These are phyloP conservation scores for Termitomyces sp. DNA, from an alignment of 768 basidiomycete species.

Conservation along the genomic window DNA sequence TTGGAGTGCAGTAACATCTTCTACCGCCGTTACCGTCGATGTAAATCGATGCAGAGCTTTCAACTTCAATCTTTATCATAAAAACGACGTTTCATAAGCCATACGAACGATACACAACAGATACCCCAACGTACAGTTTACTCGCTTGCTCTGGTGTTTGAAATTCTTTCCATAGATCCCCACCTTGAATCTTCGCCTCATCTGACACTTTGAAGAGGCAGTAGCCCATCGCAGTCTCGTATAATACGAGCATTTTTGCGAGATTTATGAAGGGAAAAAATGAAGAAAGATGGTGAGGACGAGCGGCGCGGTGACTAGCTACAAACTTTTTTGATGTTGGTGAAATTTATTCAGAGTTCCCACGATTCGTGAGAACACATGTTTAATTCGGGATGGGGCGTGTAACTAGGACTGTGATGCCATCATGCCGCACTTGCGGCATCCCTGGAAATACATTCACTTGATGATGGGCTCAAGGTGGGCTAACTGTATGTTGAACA, in stretches of 20 bases:
- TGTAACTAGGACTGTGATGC: too few species aligned
- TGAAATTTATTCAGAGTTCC: slow-evolving; percentile 26
- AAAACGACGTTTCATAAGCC: not conserved
- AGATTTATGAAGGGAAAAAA: not conserved
- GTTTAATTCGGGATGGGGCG: slow-evolving; percentile 6
- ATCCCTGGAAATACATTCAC: too few species aligned
- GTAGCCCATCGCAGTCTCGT: slow-evolving; percentile 95
- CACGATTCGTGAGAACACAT: slow-evolving; percentile 26
- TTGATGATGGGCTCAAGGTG: too few species aligned
- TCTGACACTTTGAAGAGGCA: slow-evolving; percentile 96
- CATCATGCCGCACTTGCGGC: too few species aligned
- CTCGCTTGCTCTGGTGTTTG: slow-evolving; percentile 89
- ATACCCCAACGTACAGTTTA: slow-evolving; percentile 66
- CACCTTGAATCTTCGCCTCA: slow-evolving; percentile 80
- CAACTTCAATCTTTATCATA: slow-evolving; percentile 70
- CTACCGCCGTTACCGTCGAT: slow-evolving; percentile 94
- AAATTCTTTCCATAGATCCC: slow-evolving; percentile 89
- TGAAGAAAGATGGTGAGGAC: not conserved
- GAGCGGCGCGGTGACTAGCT: not conserved
- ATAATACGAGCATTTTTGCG: slow-evolving; percentile 87
- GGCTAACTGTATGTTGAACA: too few species aligned
- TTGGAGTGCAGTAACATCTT: slow-evolving; percentile 92
- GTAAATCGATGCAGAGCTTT: slow-evolving; percentile 96
- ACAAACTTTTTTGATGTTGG: slow-evolving; percentile 8
- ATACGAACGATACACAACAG: slow-evolving; percentile 6